Evolutionary conservation across 768 basidiomycete species (phyloP).

Genomic region (Naganishia onofrii): DNA sequence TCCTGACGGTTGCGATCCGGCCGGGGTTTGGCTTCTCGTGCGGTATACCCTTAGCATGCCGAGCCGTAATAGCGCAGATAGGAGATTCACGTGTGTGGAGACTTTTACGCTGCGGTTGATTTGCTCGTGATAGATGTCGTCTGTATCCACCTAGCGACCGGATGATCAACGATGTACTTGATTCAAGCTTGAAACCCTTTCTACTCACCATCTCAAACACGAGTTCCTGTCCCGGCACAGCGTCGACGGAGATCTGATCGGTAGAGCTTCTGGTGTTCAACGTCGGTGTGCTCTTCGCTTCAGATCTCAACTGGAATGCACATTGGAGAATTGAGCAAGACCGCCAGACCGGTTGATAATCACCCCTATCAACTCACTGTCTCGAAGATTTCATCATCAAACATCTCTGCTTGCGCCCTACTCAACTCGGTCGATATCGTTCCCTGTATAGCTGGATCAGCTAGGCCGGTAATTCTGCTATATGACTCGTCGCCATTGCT

Average conservation of each 20-base stretch:
- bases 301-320: slow-evolving; percentile 10
- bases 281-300: slow-evolving; percentile 16
- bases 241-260: slow-evolving; percentile 24
- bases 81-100: slow-evolving; percentile 10
- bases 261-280: slow-evolving; percentile 29
- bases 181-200: background rate
- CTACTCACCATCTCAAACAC: slow-evolving; percentile 32
- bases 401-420: slow-evolving; percentile 27
- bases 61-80: slow-evolving; percentile 17
- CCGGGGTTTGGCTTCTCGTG: background rate
- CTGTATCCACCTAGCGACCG: slow-evolving; percentile 13
- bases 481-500: background rate
- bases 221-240: slow-evolving; percentile 31
- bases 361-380: slow-evolving; percentile 8
- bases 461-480: slow-evolving; percentile 12
- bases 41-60: slow-evolving; percentile 29
- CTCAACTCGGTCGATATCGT: slow-evolving; percentile 2
- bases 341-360: background rate
- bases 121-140: slow-evolving; percentile 18
- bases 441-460: background rate
- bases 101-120: background rate
- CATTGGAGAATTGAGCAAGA: background rate
- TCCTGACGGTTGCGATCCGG: background rate
- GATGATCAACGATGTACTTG: background rate
- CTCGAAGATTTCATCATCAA: slow-evolving; percentile 33